Evolutionary conservation across 108 stramenopile species (phyloP).

Genomic region (Cyclotella sp.): DNA sequence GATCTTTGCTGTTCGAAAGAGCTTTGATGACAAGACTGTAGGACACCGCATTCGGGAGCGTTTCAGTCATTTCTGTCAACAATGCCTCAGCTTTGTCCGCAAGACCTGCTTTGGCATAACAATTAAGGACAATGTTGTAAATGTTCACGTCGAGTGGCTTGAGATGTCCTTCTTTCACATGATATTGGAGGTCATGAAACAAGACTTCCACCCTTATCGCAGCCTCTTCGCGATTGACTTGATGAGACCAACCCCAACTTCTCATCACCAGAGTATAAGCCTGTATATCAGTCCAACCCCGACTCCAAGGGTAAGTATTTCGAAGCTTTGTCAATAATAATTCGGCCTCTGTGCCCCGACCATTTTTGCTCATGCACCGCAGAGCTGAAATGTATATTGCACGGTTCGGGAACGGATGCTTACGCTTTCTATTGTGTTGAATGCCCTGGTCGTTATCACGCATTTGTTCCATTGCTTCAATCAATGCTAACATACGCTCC

Average conservation of each 20-base stretch:
- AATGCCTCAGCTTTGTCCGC: conserved; percentile 59
- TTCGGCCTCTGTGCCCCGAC: conserved; percentile 39
- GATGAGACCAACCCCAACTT: conserved; percentile 26
- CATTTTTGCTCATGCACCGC: conserved; percentile 42
- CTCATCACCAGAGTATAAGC: conserved; percentile 30
- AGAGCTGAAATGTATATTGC: conserved; percentile 32
- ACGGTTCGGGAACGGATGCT: conserved; percentile 18
- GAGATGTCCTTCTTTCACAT: conserved; percentile 2
- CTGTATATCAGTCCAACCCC: conserved; percentile 19
- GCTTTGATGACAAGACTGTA: conserved; percentile 48
- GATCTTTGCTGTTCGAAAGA: conserved; percentile 20
- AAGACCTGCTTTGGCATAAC: conserved; percentile 71
- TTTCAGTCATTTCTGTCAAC: conserved; percentile 55
- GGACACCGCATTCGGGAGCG: conserved; percentile 24
- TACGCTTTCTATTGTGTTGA: not conserved
- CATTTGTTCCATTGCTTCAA: conserved; percentile 24
- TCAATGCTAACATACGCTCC: conserved; percentile 27
- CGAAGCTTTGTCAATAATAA: conserved; percentile 23
- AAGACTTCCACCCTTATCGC: conserved; percentile 33
- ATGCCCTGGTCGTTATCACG: not conserved
- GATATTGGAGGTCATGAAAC: conserved; percentile 19
- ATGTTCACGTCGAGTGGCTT: conserved; percentile 61
- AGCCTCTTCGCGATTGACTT: conserved; percentile 12
- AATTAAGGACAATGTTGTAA: conserved; percentile 82
- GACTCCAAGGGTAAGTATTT: conserved; percentile 6